Percentiles rank a stretch among this genome's conserved stretches.
phyloP scores from a whole-genome alignment of 495 filamentous ascomycete genomes.

The Penicillium lagena region DNA sequence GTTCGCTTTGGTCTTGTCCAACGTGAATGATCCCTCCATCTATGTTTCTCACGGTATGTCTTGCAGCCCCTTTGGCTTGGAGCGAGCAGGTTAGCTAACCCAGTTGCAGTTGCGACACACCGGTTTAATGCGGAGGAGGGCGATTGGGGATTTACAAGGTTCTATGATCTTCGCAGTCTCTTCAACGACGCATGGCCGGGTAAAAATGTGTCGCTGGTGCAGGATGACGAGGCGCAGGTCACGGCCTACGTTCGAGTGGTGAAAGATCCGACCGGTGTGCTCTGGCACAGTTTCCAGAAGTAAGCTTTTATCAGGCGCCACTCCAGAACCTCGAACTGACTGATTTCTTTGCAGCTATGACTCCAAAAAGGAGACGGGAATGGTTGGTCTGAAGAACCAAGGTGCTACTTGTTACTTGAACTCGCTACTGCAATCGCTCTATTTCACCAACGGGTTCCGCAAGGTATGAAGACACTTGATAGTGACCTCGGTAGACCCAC shows the following conservation, averaged over 20 bases:
- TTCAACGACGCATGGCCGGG: slow-evolving; percentile 68
- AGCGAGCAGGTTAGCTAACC: slow-evolving; percentile 7
- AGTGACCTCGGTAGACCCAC: too few species aligned
- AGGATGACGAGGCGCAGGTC: slow-evolving; percentile 78
- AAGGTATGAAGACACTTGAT: slow-evolving; percentile 51
- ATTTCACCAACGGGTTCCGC: slow-evolving; percentile 95
- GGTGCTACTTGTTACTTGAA: slow-evolving; percentile 98
- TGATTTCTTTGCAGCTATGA: slow-evolving; percentile 59
- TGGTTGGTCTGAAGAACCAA: slow-evolving; percentile 95
- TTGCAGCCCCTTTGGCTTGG: background rate
- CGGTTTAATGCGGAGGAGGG: slow-evolving; percentile 92
- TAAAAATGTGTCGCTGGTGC: slow-evolving; percentile 68
- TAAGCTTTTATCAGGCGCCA: slow-evolving; percentile 26
- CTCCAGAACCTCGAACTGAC: background rate
- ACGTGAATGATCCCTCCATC: slow-evolving; percentile 78
- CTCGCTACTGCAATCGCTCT: slow-evolving; percentile 91
- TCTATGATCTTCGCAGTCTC: slow-evolving; percentile 76
- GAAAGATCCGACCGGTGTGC: slow-evolving; percentile 95
- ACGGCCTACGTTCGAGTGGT: slow-evolving; percentile 91
- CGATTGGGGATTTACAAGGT: slow-evolving; percentile 98
- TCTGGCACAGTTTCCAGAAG: slow-evolving; percentile 98
- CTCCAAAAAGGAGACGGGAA: slow-evolving; percentile 96
- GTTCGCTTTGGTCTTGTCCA: slow-evolving; percentile 90
- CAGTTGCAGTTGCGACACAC: slow-evolving; percentile 59
- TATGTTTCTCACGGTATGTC: slow-evolving; percentile 57